Conservation (phyloP, 192 early-diverging fungal genomes). For the Borealophlyctis nickersoniae region DNA sequence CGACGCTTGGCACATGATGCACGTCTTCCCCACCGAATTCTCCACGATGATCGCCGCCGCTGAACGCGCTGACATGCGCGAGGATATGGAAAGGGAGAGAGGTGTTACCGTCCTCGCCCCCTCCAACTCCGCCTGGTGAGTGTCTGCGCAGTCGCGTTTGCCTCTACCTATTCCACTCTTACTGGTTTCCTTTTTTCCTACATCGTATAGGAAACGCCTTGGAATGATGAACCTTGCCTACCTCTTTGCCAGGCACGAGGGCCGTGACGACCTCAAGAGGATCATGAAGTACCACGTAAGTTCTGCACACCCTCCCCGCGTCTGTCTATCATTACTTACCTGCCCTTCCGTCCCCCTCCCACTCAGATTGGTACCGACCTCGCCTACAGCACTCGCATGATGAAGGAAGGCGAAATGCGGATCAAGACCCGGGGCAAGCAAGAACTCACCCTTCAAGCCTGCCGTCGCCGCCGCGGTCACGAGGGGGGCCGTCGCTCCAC, state of each 20-base stretch:
- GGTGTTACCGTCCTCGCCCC: conserved; percentile 32
- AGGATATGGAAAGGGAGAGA: conserved; percentile 13
- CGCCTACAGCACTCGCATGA: conserved; percentile 33
- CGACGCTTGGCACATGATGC: conserved; percentile 16
- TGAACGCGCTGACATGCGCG: conserved; percentile 18
- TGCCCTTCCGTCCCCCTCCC: not conserved
- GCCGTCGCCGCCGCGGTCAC: too few species aligned
- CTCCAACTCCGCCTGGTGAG: conserved; percentile 37
- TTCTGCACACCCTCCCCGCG: conserved; percentile 1
- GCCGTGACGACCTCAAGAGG: conserved; percentile 31
- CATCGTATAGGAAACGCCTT: too few species aligned
- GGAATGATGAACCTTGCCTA: conserved; percentile 33
- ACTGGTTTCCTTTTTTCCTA: too few species aligned
- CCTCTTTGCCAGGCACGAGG: conserved; percentile 25
- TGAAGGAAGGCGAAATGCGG: conserved; percentile 23
- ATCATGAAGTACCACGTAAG: conserved; percentile 36
- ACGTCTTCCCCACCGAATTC: conserved; percentile 28
- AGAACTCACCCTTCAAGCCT: conserved; percentile 12
- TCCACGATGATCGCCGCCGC: conserved; percentile 23
- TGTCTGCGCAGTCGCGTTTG: too few species aligned
- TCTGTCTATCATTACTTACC: conserved; percentile 1
- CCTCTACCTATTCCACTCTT: too few species aligned
- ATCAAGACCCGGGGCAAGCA: conserved; percentile 11
- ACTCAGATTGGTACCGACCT: conserved; percentile 22
- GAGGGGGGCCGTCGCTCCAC: too few species aligned